phyloP scores from a whole-genome alignment of 2,329 filamentous ascomycete genomes.

The Epichloe hybrida region DNA sequence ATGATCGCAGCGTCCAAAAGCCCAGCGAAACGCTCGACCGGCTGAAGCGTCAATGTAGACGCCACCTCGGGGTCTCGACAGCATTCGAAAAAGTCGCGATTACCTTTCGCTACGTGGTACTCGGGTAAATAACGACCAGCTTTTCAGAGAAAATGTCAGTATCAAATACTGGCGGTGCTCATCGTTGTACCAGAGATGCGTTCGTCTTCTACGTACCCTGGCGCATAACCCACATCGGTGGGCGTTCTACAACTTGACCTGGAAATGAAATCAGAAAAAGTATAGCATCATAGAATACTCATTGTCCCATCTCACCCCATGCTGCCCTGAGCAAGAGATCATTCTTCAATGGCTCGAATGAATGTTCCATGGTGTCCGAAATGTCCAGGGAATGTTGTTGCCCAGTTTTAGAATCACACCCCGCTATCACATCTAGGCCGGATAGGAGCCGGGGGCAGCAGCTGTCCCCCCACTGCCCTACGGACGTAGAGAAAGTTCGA shows the following conservation, averaged over 20 bases:
- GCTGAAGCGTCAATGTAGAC: slow-evolving; percentile 86
- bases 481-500: not conserved
- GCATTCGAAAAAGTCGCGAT: slow-evolving; percentile 96
- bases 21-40: slow-evolving; percentile 79
- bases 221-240: slow-evolving; percentile 98
- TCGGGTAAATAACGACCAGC: slow-evolving; percentile 95
- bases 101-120: slow-evolving; percentile 90
- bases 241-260: slow-evolving; percentile 85
- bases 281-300: not conserved
- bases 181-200: not conserved
- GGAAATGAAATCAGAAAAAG: not conserved
- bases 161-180: not conserved
- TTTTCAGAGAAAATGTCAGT: slow-evolving; percentile 22
- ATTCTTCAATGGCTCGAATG: slow-evolving; percentile 80
- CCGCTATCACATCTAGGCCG: not conserved
- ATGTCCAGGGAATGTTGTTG: not conserved
- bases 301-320: slow-evolving; percentile 47
- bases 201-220: slow-evolving; percentile 50
- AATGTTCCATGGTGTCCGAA: slow-evolving; percentile 41
- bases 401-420: not conserved
- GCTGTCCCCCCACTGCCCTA: too few species aligned
- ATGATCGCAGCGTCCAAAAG: slow-evolving; percentile 96
- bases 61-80: slow-evolving; percentile 88
- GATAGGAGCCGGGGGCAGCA: not conserved
- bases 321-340: slow-evolving; percentile 84